Base-by-base conservation (phyloP, 192 early-diverging fungal genomes). In the Piromyces finnis region DNA sequence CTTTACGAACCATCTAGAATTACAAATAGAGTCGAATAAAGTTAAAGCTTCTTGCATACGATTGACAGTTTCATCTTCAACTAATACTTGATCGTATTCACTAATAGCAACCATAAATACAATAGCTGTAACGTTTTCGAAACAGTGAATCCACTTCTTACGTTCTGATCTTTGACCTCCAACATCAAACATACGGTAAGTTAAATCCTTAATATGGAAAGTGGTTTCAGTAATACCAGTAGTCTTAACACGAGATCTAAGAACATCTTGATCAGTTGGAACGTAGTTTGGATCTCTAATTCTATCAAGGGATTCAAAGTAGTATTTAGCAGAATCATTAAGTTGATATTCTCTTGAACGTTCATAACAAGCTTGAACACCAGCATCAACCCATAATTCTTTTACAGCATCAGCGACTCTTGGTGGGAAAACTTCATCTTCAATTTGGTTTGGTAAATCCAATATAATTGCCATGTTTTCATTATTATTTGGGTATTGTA, bases 61-160 rank as follows among this genome's bases (percentile, higher is more conserved):
- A 89, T 96, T 96, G 82, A 97, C 94, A 30, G 93, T 94, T 86
- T 97, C 95, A 85, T 98, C 96, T 88, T 98, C 96, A 68, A 95
- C 92, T 32, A 97, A 86, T 15, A 95, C 89, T 87, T 98, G 97
- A 87, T 98, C 96, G 82, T 97, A 98, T 87, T 97, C 96, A 29
- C 90, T 92, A 79, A 97, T 96, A 32, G 97, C 97, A 27, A 97
- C 96, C 84, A 98, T 85, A 86, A 98, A 98, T 32, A 98, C 88
- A 81, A 98, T 95, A 7, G 95, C 93, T 1, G 95, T 97, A 28
- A 97, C 96, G 83, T 96, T 95, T 84, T 98, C 97, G 82, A 98
- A 98, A 83, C 96, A 98, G 86, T 97, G 97, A 82, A 97, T 96
- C 97, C 97, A 97, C 88, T 98, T 98, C 83, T 98, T 98, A 83